Conservation (phyloP, 805 yeast genomes). For the Scheffersomyces ergatensis region DNA sequence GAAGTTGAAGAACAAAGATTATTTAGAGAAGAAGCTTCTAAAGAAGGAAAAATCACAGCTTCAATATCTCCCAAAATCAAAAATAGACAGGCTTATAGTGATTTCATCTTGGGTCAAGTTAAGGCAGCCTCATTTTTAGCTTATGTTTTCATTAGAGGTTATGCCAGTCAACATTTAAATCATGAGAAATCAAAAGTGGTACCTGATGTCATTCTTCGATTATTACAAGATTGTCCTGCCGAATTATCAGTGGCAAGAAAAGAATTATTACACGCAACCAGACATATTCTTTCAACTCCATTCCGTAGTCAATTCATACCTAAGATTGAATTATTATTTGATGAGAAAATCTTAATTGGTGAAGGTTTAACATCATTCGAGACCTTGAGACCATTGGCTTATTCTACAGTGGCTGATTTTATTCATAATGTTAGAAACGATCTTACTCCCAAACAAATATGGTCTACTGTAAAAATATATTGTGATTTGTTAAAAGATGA, state of each 20-base stretch:
- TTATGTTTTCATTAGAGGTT: conserved; percentile 83
- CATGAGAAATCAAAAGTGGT: conserved; percentile 50
- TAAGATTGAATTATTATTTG: conserved; percentile 78
- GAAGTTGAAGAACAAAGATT: conserved; percentile 75
- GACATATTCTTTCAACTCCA: conserved; percentile 92
- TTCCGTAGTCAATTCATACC: conserved; percentile 80
- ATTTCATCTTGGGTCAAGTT: conserved; percentile 88
- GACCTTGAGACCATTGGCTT: conserved; percentile 88
- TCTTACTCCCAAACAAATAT: conserved; percentile 75
- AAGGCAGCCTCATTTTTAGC: conserved; percentile 95
- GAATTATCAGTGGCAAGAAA: conserved; percentile 89
- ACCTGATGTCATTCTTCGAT: conserved; percentile 82
- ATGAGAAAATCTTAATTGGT: conserved; percentile 85
- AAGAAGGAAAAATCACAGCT: conserved; percentile 58
- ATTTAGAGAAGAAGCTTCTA: conserved; percentile 47
- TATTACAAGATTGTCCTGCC: conserved; percentile 93
- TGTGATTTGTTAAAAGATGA: conserved; percentile 79
- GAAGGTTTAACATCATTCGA: conserved; percentile 90
- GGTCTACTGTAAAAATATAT: conserved; percentile 83
- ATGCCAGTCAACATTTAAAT: conserved; percentile 59
- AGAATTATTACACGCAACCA: conserved; percentile 87
- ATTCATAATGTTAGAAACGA: conserved; percentile 89
- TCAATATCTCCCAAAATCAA: conserved; percentile 73
- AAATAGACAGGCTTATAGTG: conserved; percentile 79
- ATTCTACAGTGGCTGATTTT: conserved; percentile 92